Evolutionary conservation across 2,329 filamentous ascomycete genomes (phyloP), one percentile per base, ranked within the genome.

Genomic region (Neobulgaria alba): DNA sequence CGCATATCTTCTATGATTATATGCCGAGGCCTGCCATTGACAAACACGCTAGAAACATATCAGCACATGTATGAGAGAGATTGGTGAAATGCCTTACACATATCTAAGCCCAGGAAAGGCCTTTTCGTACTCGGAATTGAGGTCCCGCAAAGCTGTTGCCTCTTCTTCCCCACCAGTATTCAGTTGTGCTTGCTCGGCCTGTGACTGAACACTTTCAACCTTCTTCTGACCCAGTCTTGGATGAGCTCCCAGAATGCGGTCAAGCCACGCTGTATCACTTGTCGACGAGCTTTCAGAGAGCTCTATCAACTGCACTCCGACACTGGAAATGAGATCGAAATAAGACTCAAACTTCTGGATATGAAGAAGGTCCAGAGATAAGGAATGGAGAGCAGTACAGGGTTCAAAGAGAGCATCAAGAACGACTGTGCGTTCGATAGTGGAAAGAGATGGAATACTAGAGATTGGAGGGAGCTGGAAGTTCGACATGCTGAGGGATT

Each of bases 341-440:
- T 95, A 95, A 18, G 77, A 79, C 1, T 65, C 53, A 60, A 86
- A 89, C 2, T 67, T 61, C 35, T 71, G 63, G 33, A 67, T 66
- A 30, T 67, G 68, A n/a, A 93, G 67, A 2, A 82, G 65, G 2
- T 84, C 83, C 4, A 85, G 60, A 12, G 84, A 75, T 10, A 92
- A 70, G 10, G 72, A 68, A 61, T 90, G 86, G 1, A 95, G 76
- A 37, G 80, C 75, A 0, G 73, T 67, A 39, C 82, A 88, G 12
- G 85, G 85, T 60, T 95, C 89, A 63, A 95, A 95, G 44, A 95
- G 79, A 3, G 79, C 71, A 63, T 93, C 85, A 36, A 95, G 74
- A 36, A 79, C 67, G 3, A 63, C 57, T 29, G 68, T 69, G 41
- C 83, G 72, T 15, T 72, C 65, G 19, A 67, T 55, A 20, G 75